Percentiles rank a stretch among this genome's conserved stretches.
These are phyloP conservation scores for Silene noctiflora DNA, from an alignment of 179 eudicot genomes.

Conservation along the genomic window DNA sequence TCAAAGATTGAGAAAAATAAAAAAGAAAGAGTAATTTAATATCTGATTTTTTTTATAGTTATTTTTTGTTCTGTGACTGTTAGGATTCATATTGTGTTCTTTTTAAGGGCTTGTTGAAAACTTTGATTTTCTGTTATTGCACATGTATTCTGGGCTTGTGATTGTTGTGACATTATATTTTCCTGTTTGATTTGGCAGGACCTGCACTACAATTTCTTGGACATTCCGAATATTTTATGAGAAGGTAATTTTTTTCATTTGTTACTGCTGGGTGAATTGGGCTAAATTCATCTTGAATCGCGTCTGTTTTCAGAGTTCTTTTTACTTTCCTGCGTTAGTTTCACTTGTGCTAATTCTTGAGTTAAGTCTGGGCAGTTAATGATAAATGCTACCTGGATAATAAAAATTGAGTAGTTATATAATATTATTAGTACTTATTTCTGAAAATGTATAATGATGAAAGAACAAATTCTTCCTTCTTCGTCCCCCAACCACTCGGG, in stretches of 20 bases:
- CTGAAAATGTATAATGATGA: neutral
- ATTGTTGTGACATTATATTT: neutral
- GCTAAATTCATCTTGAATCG: neutral
- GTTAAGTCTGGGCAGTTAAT: neutral
- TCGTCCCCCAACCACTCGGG: neutral
- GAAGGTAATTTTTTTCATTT: constrained; percentile 50
- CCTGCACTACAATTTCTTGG: constrained; percentile 97
- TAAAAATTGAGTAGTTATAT: neutral
- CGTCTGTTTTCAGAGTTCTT: neutral
- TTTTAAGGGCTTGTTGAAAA: neutral
- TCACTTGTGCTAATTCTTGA: constrained; percentile 2
- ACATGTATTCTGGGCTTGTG: neutral
- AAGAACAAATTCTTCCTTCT: neutral
- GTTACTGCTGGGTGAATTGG: neutral
- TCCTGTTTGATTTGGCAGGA: constrained; percentile 48
- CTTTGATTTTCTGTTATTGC: neutral
- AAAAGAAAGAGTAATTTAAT: neutral
- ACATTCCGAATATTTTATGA: constrained; percentile 96
- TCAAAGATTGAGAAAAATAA: neutral
- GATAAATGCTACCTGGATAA: neutral
- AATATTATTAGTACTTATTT: neutral
- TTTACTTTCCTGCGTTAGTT: neutral
- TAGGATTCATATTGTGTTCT: neutral
- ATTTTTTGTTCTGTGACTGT: neutral
- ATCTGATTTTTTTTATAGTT: neutral